Percentiles rank a stretch among this genome's conserved stretches.
phyloP scores from a whole-genome alignment of 805 yeast genomes.

The Naumovozyma castellii region DNA sequence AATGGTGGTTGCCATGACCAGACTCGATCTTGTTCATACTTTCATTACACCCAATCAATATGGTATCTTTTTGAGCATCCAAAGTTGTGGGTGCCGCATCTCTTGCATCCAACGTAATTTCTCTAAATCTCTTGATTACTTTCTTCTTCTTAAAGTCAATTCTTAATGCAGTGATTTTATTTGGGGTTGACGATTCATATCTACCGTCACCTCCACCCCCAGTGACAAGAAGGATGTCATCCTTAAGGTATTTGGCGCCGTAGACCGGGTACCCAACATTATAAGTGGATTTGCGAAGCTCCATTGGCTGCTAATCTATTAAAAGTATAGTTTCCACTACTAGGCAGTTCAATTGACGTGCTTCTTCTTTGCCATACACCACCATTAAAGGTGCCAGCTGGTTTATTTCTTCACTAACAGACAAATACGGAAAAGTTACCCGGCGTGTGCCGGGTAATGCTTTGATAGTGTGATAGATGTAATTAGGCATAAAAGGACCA shows the following conservation, averaged over 20 bases:
- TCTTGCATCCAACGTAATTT: conserved; percentile 46
- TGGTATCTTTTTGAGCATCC: conserved; percentile 40
- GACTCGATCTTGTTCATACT: conserved; percentile 46
- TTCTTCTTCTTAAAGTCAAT: conserved; percentile 42
- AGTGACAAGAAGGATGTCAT: conserved; percentile 54
- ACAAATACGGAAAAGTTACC: too few relatives aligned
- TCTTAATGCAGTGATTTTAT: conserved; percentile 61
- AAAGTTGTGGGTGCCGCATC: conserved; percentile 88
- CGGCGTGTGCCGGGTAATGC: too few relatives aligned
- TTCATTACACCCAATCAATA: conserved; percentile 73
- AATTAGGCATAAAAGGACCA: too few relatives aligned
- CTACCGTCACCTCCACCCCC: conserved; percentile 95
- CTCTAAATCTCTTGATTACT: conserved; percentile 51
- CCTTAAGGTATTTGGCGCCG: conserved; percentile 61
- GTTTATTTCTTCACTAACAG: too few relatives aligned
- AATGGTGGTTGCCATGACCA: conserved; percentile 53
- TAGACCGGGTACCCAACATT: conserved; percentile 67
- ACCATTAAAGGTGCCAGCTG: too few relatives aligned
- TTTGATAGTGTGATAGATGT: too few relatives aligned
- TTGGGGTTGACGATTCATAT: conserved; percentile 67
- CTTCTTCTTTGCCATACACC: too few relatives aligned
- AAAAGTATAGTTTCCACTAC: too few relatives aligned
- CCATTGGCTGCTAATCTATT: conserved; percentile 15
- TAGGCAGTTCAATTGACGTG: too few relatives aligned
- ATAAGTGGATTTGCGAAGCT: conserved; percentile 17